Base-by-base conservation (phyloP, 768 basidiomycete species). In the Xerocomellus dryophilus region DNA sequence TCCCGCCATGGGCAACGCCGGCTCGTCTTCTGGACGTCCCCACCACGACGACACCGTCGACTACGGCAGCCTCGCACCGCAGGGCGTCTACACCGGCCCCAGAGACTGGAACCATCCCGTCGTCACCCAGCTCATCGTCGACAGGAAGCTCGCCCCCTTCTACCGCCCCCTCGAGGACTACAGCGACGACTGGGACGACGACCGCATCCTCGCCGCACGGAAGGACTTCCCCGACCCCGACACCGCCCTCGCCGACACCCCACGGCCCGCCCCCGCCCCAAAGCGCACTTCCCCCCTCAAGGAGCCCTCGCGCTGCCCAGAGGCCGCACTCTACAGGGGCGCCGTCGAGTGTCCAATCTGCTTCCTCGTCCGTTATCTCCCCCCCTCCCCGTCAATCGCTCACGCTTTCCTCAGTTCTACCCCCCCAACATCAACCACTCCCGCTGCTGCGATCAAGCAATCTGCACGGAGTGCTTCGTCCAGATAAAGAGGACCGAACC, bases 381-480 rank as follows among this genome's bases (percentile, higher is more conserved):
- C 39, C 18, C 20, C 51, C 58, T 41, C 18, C 44, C 53, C 50
- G 27, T 49, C 52, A 12, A 3, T 56, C 53, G 44, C 65, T 64
- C 41, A 65, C 69, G 65, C 60, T 60, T 62, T 35, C 49, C 25
- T 23, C 67, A 99, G 96, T 98, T 96, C 72, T 99, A 98, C 67
- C 97, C 97, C 21, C 81, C 89, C 43, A 96, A 98, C 72, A 97
- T 98, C 73, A 98, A 98, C 68, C 88, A 86, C 63, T 98, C 97
- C 36, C 83, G 97, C 66, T 99, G 97, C 70, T 99, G 97, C 70
- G 95, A 96, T 77, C 97, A 99, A 62, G 88, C 91, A 20, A 96
- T 99, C 57, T 99, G 97, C 69, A 98, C 97, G 35, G 97, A 99
- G 73, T 99, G 97, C 69, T 98, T 99, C 66, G 93, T 98, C 20